phyloP scores from a whole-genome alignment of 495 filamentous ascomycete genomes.

The Hypoxylon fragiforme region DNA sequence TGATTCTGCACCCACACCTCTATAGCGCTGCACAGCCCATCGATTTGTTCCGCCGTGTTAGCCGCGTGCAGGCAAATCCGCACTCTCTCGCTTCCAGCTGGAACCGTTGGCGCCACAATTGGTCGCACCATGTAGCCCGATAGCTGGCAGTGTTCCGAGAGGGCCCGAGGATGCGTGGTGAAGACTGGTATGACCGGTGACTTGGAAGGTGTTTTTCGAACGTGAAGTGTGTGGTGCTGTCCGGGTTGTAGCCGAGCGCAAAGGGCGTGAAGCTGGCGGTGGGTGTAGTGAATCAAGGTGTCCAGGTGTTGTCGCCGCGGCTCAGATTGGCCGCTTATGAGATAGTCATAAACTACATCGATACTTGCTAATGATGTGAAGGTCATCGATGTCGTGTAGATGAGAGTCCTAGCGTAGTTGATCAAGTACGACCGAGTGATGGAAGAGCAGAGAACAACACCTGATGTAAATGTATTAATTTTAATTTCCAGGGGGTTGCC shows the following conservation, averaged over 20 bases:
- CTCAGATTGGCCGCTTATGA: slow-evolving; percentile 49
- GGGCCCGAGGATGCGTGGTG: slow-evolving; percentile 48
- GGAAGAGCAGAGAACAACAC: slow-evolving; percentile 52
- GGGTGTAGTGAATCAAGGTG: slow-evolving; percentile 36
- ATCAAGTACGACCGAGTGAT: slow-evolving; percentile 59
- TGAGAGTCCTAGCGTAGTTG: slow-evolving; percentile 64
- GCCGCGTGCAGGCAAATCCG: slow-evolving; percentile 59
- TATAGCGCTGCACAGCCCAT: slow-evolving; percentile 46
- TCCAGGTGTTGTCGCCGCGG: slow-evolving; percentile 33
- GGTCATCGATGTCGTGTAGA: slow-evolving; percentile 63
- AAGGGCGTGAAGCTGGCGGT: slow-evolving; percentile 24
- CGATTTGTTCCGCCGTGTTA: slow-evolving; percentile 52
- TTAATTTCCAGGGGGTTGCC: too few species aligned
- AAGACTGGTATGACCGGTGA: slow-evolving; percentile 50
- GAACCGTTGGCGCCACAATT: slow-evolving; percentile 61
- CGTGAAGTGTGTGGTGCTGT: slow-evolving; percentile 22
- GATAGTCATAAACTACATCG: slow-evolving; percentile 50
- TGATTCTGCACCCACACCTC: slow-evolving; percentile 43
- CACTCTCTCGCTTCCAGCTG: slow-evolving; percentile 52
- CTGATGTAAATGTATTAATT: slow-evolving; percentile 32
- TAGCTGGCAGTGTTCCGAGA: slow-evolving; percentile 56
- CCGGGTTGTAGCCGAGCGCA: slow-evolving; percentile 12
- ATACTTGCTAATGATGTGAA: slow-evolving; percentile 58
- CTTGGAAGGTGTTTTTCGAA: slow-evolving; percentile 29
- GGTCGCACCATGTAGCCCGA: slow-evolving; percentile 56